Conservation (phyloP, 768 basidiomycete species). For the Nidularia pulvinata region DNA sequence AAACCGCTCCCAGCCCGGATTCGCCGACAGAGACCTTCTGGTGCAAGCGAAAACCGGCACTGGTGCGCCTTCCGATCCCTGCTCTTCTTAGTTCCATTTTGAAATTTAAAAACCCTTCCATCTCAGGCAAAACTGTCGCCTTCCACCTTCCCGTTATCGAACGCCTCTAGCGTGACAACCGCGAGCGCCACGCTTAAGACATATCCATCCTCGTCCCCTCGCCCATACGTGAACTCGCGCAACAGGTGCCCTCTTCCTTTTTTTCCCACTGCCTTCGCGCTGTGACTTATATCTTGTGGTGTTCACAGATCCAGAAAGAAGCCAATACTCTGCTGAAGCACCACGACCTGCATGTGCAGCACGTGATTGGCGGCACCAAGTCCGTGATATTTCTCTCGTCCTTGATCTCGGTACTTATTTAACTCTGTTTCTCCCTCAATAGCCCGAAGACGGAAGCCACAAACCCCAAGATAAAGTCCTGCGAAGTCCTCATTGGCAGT, state of each 20-base stretch:
- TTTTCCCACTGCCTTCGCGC: too few relatives aligned
- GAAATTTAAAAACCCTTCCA: neutral
- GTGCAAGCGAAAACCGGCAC: constrained; percentile 63
- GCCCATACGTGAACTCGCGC: constrained; percentile 74
- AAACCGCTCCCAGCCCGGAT: constrained; percentile 22
- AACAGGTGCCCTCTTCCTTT: constrained; percentile 20
- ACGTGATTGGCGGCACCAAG: constrained; percentile 60
- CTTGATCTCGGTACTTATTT: neutral
- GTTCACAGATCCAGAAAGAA: constrained; percentile 53
- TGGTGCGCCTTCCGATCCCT: constrained; percentile 29
- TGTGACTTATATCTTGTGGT: too few relatives aligned
- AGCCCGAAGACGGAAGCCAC: constrained; percentile 8
- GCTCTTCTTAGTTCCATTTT: neutral
- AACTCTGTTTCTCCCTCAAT: constrained; percentile 7
- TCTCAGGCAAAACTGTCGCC: constrained; percentile 64
- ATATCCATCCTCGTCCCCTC: constrained; percentile 68
- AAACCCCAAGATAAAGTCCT: constrained; percentile 20
- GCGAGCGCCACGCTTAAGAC: constrained; percentile 6
- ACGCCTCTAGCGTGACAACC: constrained; percentile 44
- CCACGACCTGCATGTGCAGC: constrained; percentile 38
- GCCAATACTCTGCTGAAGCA: constrained; percentile 43
- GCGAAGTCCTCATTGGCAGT: constrained; percentile 69
- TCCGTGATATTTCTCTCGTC: constrained; percentile 12
- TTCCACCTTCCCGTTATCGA: constrained; percentile 78
- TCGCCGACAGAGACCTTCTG: constrained; percentile 40